A percentile compares a stretch with the other conserved stretches of the same genome.
Conservation (phyloP, 140 eudicot species). For the Oenanthe javanica region DNA sequence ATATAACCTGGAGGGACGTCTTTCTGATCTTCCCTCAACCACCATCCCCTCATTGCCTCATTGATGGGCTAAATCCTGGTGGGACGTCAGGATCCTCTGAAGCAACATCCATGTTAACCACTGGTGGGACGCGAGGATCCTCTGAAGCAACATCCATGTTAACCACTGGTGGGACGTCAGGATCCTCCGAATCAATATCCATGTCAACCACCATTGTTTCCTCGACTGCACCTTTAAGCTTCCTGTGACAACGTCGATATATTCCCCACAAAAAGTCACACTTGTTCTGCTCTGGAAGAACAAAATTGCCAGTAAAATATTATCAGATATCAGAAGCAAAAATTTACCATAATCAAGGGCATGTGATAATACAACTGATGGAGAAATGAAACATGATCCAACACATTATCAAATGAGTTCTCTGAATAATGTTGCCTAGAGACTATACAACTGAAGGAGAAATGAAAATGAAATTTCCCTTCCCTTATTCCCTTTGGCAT, state of each 20-base stretch:
- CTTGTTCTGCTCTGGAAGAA: conserved; percentile 34
- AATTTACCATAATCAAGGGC: not conserved
- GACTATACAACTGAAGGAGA: not conserved
- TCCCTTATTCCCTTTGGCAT: not conserved
- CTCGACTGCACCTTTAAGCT: not conserved
- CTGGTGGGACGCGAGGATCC: not conserved
- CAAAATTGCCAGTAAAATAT: not conserved
- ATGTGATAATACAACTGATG: not conserved
- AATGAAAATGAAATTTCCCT: not conserved
- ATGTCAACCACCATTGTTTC: conserved; percentile 24
- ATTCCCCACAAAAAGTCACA: conserved; percentile 58
- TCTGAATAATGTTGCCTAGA: not conserved
- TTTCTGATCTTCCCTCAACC: no score
- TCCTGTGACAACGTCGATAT: conserved; percentile 16
- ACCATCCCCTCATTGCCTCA: not conserved
- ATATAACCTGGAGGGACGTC: not conserved
- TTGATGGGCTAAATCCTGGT: conserved; percentile 29
- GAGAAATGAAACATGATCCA: not conserved
- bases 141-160: conserved; percentile 29
- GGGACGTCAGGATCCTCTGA: conserved; percentile 17
- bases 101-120: conserved; percentile 26
- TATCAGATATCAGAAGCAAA: not conserved
- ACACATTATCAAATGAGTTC: not conserved
- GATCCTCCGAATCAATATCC: conserved; percentile 19
- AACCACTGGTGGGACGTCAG: not conserved